Evolutionary conservation across 2,329 filamentous ascomycete genomes (phyloP).

Genomic region (Talaromyces marneffei): DNA sequence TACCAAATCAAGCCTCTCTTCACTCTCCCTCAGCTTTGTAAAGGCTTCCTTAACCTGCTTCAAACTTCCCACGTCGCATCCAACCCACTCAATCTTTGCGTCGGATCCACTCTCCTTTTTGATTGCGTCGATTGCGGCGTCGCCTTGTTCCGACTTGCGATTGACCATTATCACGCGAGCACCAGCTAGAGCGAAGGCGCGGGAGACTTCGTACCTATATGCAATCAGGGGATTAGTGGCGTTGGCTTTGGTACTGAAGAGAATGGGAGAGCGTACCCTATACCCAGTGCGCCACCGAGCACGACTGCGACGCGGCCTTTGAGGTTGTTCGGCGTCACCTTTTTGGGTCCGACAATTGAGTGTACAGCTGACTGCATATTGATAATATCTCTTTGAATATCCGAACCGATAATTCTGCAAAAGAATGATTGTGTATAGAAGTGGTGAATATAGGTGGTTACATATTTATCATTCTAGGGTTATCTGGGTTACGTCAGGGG

Average conservation of each 20-base stretch:
- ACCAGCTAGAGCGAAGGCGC: constrained; percentile 28
- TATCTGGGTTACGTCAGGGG: background rate
- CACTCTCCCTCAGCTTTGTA: constrained; percentile 27
- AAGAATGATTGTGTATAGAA: background rate
- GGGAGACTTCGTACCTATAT: constrained; percentile 29
- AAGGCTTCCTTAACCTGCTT: constrained; percentile 37
- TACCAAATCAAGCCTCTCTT: constrained; percentile 38
- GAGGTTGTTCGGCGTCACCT: constrained; percentile 30
- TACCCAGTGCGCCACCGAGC: constrained; percentile 37
- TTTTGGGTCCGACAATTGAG: constrained; percentile 33
- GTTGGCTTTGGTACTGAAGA: too few relatives aligned
- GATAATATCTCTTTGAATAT: background rate
- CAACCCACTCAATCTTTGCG: constrained; percentile 37
- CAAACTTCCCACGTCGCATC: constrained; percentile 40
- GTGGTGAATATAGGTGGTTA: background rate
- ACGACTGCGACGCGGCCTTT: constrained; percentile 35
- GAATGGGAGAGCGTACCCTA: constrained; percentile 25
- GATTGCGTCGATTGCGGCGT: constrained; percentile 30
- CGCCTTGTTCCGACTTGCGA: constrained; percentile 37
- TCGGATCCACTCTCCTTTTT: constrained; percentile 23
- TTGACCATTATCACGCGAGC: constrained; percentile 36
- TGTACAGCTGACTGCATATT: constrained; percentile 38
- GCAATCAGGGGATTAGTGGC: background rate
- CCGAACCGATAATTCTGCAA: too few relatives aligned
- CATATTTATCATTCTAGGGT: background rate